Percentiles rank a stretch among this genome's conserved stretches.
phyloP scores from a whole-genome alignment of 805 yeast species.

The Sungouiozyma ichnusensis region DNA sequence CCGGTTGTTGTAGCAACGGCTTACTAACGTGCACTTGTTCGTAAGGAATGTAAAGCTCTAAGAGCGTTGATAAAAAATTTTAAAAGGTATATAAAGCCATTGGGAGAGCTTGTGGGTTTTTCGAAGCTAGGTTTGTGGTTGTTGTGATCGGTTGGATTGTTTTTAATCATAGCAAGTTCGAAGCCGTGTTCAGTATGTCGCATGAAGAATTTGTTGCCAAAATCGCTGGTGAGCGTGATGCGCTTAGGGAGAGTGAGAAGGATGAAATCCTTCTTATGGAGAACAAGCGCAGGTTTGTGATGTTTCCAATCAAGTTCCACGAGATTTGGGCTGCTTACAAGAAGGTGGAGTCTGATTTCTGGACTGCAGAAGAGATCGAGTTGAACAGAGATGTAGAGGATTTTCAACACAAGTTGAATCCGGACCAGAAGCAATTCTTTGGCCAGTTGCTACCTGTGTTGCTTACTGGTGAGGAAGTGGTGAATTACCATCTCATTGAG shows the following conservation, averaged over 20 bases:
- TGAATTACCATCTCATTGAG: slow-evolving; percentile 91
- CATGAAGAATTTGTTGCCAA: slow-evolving; percentile 47
- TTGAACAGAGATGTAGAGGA: slow-evolving; percentile 79
- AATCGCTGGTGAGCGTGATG: slow-evolving; percentile 57
- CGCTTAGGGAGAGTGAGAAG: slow-evolving; percentile 61
- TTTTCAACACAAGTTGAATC: slow-evolving; percentile 58
- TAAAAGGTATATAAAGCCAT: not conserved
- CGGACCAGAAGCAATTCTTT: slow-evolving; percentile 82
- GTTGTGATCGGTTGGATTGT: too few relatives aligned
- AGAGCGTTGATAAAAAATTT: too few relatives aligned
- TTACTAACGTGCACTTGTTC: too few relatives aligned
- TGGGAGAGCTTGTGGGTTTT: not conserved
- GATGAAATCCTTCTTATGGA: slow-evolving; percentile 83
- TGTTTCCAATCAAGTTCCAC: slow-evolving; percentile 93
- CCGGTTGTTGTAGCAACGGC: not conserved
- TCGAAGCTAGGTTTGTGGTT: too few relatives aligned
- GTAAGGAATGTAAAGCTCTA: too few relatives aligned
- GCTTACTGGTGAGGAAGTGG: slow-evolving; percentile 95
- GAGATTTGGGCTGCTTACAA: slow-evolving; percentile 98
- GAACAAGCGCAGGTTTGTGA: slow-evolving; percentile 81
- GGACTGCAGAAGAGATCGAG: slow-evolving; percentile 99
- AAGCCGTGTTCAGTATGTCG: too few relatives aligned
- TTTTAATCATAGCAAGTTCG: too few relatives aligned
- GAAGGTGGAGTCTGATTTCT: slow-evolving; percentile 96
- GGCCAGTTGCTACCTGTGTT: slow-evolving; percentile 92